A percentile compares a stretch with the other conserved stretches of the same genome.
phyloP scores from a whole-genome alignment of 768 basidiomycete genomes.

The Suillus hirtellus region DNA sequence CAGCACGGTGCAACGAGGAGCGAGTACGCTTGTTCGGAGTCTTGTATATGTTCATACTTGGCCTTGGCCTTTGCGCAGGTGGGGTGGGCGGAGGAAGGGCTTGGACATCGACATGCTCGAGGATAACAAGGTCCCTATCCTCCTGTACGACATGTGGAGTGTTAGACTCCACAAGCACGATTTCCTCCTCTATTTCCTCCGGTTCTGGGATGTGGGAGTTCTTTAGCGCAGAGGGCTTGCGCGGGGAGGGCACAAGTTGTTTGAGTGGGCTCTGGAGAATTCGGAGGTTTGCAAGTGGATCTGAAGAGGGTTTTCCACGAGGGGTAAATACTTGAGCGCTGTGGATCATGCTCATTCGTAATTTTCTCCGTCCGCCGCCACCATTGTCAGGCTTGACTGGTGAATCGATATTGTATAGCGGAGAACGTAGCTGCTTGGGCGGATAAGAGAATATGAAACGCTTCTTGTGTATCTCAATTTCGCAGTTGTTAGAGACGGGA shows the following conservation, averaged over 20 bases:
- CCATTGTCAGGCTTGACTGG: slow-evolving; percentile 31
- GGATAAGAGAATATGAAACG: slow-evolving; percentile 75
- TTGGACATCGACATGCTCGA: slow-evolving; percentile 59
- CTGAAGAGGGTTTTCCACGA: slow-evolving; percentile 45
- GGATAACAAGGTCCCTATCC: slow-evolving; percentile 67
- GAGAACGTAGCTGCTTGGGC: slow-evolving; percentile 65
- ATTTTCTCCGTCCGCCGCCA: slow-evolving; percentile 34
- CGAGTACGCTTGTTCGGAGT: slow-evolving; percentile 34
- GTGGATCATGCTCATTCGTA: slow-evolving; percentile 75
- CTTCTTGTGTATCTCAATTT: slow-evolving; percentile 68
- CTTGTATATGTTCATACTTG: slow-evolving; percentile 11
- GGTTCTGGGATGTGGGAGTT: slow-evolving; percentile 25
- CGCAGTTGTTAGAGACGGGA: slow-evolving; percentile 65
- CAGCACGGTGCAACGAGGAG: slow-evolving; percentile 63
- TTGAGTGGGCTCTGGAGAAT: slow-evolving; percentile 51
- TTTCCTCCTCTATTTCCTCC: slow-evolving; percentile 47
- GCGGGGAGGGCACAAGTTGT: slow-evolving; percentile 16
- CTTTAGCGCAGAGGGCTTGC: slow-evolving; percentile 12
- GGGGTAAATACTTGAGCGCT: slow-evolving; percentile 76
- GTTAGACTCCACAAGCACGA: slow-evolving; percentile 65
- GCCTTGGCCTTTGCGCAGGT: not conserved
- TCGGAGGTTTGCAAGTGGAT: slow-evolving; percentile 63
- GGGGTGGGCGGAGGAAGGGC: slow-evolving; percentile 19
- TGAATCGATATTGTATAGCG: slow-evolving; percentile 50
- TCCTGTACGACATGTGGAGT: slow-evolving; percentile 70